Evolutionary conservation across 1,284 basidiomycete genomes (phyloP).

Genomic region (Boletus sp.): DNA sequence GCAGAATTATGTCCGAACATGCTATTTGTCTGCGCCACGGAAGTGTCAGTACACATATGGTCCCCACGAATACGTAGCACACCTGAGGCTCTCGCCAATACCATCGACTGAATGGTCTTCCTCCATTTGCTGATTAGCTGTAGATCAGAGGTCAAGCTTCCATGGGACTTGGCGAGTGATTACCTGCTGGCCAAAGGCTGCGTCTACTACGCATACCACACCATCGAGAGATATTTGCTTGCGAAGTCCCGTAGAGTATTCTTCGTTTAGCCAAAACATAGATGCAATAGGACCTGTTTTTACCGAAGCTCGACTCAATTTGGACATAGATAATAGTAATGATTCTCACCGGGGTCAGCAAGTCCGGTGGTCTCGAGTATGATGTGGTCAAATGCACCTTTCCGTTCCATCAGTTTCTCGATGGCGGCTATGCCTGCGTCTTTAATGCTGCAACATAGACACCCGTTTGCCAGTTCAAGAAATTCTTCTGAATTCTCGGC

Average conservation of each 20-base stretch:
- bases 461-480: conserved; percentile 88
- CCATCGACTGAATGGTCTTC: conserved; percentile 65
- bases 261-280: conserved; percentile 92
- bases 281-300: conserved; percentile 69
- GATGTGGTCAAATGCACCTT: conserved; percentile 88
- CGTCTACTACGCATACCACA: conserved; percentile 89
- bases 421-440: conserved; percentile 89
- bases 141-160: conserved; percentile 11
- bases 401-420: conserved; percentile 79
- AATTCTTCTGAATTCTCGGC: conserved; percentile 72
- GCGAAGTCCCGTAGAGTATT: conserved; percentile 68
- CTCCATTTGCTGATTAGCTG: conserved; percentile 67
- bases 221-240: conserved; percentile 79
- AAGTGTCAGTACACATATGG: background rate
- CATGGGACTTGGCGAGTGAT: conserved; percentile 10
- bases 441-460: conserved; percentile 92
- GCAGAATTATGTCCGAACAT: conserved; percentile 80
- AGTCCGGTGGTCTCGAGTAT: conserved; percentile 90
- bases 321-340: background rate
- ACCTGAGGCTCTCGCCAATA: conserved; percentile 77
- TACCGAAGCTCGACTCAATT: background rate
- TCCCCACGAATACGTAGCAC: conserved; percentile 16
- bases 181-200: conserved; percentile 78
- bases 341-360: conserved; percentile 75
- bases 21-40: conserved; percentile 74